Evolutionary conservation across 2,329 filamentous ascomycete genomes (phyloP).

Genomic region (Chaetoscypha palmicola): DNA sequence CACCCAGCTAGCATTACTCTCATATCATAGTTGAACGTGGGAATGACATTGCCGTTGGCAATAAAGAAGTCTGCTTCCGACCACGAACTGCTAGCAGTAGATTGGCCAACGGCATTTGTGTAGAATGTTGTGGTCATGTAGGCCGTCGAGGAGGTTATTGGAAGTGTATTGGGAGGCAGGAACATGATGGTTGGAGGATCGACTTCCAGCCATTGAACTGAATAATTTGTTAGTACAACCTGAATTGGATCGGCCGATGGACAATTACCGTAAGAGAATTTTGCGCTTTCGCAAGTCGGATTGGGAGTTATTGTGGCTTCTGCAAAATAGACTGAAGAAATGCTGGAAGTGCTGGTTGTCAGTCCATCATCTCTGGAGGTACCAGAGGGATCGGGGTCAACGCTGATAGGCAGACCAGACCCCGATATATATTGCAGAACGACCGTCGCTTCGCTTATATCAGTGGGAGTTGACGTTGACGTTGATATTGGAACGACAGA

Average conservation of each 20-base stretch:
- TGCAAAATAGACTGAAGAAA: conserved; percentile 3
- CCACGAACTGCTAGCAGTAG: conserved; percentile 4
- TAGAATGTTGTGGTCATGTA: conserved; percentile 8
- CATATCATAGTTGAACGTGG: not conserved
- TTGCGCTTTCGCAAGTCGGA: conserved; percentile 2
- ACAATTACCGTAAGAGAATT: conserved; percentile 7
- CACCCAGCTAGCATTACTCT: not conserved
- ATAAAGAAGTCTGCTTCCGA: conserved; percentile 5
- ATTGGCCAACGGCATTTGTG: conserved; percentile 3
- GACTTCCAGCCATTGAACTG: not conserved
- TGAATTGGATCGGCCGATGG: no score
- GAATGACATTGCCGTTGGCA: not conserved
- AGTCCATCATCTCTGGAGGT: not conserved
- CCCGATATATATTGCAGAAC: not conserved
- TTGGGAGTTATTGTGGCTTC: conserved; percentile 6
- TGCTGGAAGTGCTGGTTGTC: not conserved
- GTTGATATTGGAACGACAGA: not conserved
- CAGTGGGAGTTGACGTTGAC: no score
- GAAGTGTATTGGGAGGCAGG: conserved; percentile 2
- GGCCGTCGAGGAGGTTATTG: conserved; percentile 4
- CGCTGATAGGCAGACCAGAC: not conserved
- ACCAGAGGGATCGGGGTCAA: not conserved
- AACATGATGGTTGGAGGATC: not conserved
- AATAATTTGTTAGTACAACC: no score
- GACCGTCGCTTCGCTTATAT: no score